Conservation (phyloP, 163 green algal genomes). For the Scenedesmus sp. region DNA sequence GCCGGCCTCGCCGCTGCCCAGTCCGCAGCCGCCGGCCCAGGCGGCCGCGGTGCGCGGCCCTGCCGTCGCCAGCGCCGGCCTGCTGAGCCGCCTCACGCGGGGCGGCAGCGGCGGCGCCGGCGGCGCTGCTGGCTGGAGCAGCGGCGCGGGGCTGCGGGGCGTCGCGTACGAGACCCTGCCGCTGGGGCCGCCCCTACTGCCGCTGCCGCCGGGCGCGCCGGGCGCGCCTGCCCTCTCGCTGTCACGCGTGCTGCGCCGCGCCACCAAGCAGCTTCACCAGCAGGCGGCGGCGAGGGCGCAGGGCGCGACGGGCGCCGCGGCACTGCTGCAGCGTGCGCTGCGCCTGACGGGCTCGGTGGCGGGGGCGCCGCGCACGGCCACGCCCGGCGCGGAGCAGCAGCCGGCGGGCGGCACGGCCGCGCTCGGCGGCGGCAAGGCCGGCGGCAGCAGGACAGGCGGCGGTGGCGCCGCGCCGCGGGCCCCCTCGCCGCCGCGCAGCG, state of each 20-base stretch:
- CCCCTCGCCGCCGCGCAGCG: background rate
- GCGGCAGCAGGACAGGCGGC: slow-evolving; percentile 5
- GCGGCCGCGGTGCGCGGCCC: background rate
- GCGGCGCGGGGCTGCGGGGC: slow-evolving; percentile 4
- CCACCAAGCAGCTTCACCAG: slow-evolving; percentile 23
- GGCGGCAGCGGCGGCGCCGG: background rate
- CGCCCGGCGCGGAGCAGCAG: background rate
- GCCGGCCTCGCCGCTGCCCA: slow-evolving; percentile 25
- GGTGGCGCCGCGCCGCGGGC: background rate
- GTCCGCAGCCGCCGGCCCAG: background rate
- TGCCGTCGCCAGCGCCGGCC: background rate
- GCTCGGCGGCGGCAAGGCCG: background rate
- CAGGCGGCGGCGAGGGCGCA: background rate
- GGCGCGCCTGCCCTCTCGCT: no score
- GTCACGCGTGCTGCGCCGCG: background rate
- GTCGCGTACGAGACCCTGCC: slow-evolving; percentile 19
- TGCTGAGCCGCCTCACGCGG: background rate
- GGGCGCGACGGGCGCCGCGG: background rate
- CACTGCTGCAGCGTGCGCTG: slow-evolving; percentile 5
- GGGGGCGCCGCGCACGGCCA: background rate
- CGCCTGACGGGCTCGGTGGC: background rate
- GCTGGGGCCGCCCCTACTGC: slow-evolving; percentile 1
- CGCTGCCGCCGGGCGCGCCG: background rate
- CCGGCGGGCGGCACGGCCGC: background rate
- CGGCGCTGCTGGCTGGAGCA: background rate